Conservation (phyloP, 2,329 filamentous ascomycete species). For the Beauveria asiatica region DNA sequence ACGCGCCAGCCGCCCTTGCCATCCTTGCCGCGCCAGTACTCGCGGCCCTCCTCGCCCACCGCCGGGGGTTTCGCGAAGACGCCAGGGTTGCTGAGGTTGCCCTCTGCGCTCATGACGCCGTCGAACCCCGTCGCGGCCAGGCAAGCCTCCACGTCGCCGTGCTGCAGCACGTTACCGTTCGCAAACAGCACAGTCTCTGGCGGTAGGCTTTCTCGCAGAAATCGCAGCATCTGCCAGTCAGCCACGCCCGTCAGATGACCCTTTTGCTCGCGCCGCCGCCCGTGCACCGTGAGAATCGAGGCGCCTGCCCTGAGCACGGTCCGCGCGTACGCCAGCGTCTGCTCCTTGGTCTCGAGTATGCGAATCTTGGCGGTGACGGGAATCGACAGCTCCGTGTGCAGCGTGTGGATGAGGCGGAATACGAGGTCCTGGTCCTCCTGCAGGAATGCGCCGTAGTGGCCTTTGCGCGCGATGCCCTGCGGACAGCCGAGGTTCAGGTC, state of each 20-base stretch:
- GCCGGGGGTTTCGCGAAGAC: constrained; percentile 68
- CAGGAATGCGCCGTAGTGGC: constrained; percentile 87
- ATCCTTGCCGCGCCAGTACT: constrained; percentile 78
- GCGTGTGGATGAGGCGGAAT: constrained; percentile 69
- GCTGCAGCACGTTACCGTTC: constrained; percentile 85
- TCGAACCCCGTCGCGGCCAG: constrained; percentile 80
- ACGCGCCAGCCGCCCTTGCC: constrained; percentile 80
- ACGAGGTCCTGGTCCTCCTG: constrained; percentile 88
- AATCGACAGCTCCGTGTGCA: constrained; percentile 69
- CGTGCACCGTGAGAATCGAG: constrained; percentile 89
- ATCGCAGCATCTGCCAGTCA: constrained; percentile 81
- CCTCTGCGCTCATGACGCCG: constrained; percentile 92
- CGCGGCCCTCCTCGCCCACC: constrained; percentile 56
- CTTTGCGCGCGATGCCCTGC: constrained; percentile 85
- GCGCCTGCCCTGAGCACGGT: constrained; percentile 83
- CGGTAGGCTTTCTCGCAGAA: constrained; percentile 74
- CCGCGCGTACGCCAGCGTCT: constrained; percentile 79
- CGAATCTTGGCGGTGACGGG: constrained; percentile 95
- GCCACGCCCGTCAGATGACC: constrained; percentile 90
- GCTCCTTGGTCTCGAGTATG: constrained; percentile 76
- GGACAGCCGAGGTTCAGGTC: constrained; percentile 95
- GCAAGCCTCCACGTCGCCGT: constrained; percentile 68
- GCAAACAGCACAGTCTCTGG: constrained; percentile 89
- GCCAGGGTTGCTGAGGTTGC: constrained; percentile 83
- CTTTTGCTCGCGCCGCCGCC: constrained; percentile 82